Evolutionary conservation across 768 basidiomycete genomes (phyloP), one percentile per base, ranked within the genome.

Genomic region (Podaxis sp.): DNA sequence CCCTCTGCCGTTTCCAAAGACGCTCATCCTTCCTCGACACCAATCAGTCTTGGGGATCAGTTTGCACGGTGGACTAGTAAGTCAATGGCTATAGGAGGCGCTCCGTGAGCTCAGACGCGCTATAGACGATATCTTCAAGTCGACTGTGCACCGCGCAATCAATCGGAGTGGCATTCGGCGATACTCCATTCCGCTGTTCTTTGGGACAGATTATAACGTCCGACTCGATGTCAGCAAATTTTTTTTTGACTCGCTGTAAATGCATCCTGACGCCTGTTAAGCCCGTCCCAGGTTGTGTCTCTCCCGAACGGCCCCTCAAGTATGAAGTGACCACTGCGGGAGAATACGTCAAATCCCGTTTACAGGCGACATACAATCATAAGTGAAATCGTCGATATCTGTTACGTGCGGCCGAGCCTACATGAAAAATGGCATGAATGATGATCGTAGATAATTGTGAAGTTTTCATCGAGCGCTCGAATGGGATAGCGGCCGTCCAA

Each of bases 161-260:
- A 95, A 95, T 67, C 80, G 86, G 48, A 86, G 85, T 24, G 90
- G 91, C 3, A 75, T 80, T 30, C 76, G 79, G 20, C 83, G 95
- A 26, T 95, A 91, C 73, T 93, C 92, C 0, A 91, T 95, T 22
- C 94, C 95, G 0, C 77, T 95, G 28, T 96, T 97, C 77, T 95
- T 95, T 66, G 94, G 95, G 2, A 89, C 88, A 12, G 92, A 96
- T 71, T 94, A 95, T 70, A 84, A 95, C 65, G 91, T 95, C 4
- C 78, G 76, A 58, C 79, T 96, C 1, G 88, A 92, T 82, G 92
- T 92, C 61, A 7, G 82, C 52, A 8, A 17, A 5, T 38, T 30
- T 12, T 24, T 48, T 44, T n/a, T 30, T 46, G 44, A n/a, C 38
- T 26, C 26, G n/a, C 3, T 13, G 11, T 36, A 26, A 17, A 11